phyloP scores from a whole-genome alignment of 2,329 filamentous ascomycete genomes.

The Aureobasidium pullulans region DNA sequence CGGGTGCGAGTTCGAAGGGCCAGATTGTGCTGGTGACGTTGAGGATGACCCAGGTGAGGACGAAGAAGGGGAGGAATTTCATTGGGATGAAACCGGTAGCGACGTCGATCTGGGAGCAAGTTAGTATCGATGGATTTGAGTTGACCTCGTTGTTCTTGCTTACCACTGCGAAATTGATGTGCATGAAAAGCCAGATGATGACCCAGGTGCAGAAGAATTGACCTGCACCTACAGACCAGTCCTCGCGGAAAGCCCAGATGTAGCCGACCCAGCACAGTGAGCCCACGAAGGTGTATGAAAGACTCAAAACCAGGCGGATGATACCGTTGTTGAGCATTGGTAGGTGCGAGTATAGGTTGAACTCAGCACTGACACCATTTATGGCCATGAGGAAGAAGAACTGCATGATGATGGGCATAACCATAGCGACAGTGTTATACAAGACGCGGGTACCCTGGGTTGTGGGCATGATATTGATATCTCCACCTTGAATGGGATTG shows the following conservation, averaged over 20 bases:
- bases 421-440: conserved; percentile 40
- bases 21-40: conserved; percentile 38
- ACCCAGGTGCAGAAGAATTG: conserved; percentile 41
- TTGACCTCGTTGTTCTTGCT: neutral
- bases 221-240: conserved; percentile 33
- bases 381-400: conserved; percentile 43
- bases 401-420: conserved; percentile 40
- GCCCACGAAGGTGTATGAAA: conserved; percentile 34
- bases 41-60: conserved; percentile 38
- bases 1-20: conserved; percentile 37
- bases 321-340: conserved; percentile 26
- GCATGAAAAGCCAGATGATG: conserved; percentile 37
- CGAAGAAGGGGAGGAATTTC: conserved; percentile 37
- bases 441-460: conserved; percentile 35
- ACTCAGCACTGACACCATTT: conserved; percentile 36
- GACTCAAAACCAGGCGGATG: conserved; percentile 30
- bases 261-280: conserved; percentile 34
- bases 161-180: conserved; percentile 36
- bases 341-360: conserved; percentile 31
- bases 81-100: conserved; percentile 35
- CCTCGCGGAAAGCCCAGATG: conserved; percentile 38
- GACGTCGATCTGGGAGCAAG: conserved; percentile 28
- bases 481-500: conserved; percentile 31
- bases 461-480: conserved; percentile 35
- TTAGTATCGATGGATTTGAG: neutral